phyloP scores from a whole-genome alignment of 2,329 filamentous ascomycete genomes.

The Sporothrix schenckii region DNA sequence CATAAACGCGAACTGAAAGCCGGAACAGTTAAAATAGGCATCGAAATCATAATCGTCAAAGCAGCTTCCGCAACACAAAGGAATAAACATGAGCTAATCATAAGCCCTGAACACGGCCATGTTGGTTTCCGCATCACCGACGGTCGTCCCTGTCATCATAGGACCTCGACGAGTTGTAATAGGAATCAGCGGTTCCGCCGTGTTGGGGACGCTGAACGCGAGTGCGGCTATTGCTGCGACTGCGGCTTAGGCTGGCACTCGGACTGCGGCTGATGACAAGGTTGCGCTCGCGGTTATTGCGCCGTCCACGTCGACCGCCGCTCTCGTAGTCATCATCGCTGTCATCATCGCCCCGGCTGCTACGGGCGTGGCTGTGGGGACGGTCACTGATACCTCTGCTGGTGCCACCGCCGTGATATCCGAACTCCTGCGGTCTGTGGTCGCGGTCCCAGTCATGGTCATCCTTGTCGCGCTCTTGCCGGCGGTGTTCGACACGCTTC shows the following conservation, averaged over 20 bases:
- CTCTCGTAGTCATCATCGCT: constrained; percentile 13
- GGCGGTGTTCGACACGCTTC: constrained; percentile 48
- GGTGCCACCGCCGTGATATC: constrained; percentile 28
- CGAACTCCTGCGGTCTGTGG: constrained; percentile 33
- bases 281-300: constrained; percentile 33
- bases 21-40: neutral
- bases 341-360: constrained; percentile 30
- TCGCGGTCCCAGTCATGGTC: constrained; percentile 44
- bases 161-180: constrained; percentile 28
- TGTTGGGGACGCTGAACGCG: constrained; percentile 16
- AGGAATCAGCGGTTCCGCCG: constrained; percentile 34
- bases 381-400: constrained; percentile 28
- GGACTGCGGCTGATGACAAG: constrained; percentile 32
- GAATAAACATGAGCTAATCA: neutral
- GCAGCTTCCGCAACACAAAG: neutral
- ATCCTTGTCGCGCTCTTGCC: constrained; percentile 40
- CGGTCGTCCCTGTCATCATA: constrained; percentile 6
- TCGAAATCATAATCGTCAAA: neutral
- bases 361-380: constrained; percentile 1
- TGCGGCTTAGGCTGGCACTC: constrained; percentile 29
- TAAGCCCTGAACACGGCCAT: neutral
- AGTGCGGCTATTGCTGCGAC: constrained; percentile 24
- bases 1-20: neutral
- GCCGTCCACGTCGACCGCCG: constrained; percentile 36
- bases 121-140: neutral